phyloP scores from a whole-genome alignment of 495 filamentous ascomycete genomes.

The Hypoxylon intermedium region DNA sequence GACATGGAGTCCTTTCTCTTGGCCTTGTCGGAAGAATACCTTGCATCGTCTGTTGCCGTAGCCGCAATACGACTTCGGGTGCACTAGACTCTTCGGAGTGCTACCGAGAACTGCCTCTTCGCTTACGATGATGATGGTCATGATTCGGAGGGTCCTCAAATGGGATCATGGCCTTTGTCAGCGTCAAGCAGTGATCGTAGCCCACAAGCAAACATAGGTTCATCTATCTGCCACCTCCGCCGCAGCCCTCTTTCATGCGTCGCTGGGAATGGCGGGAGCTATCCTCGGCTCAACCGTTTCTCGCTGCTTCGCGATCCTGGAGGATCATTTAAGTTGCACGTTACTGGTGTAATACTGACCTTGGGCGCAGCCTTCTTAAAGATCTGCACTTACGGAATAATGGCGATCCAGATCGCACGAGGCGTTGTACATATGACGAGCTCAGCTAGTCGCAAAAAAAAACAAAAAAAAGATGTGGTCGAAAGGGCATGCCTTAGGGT shows the following conservation, averaged over 20 bases:
- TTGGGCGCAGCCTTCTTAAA: not conserved
- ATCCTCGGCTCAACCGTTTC: not conserved
- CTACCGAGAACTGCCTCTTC: slow-evolving; percentile 6
- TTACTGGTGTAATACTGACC: not conserved
- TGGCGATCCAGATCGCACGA: slow-evolving; percentile 17
- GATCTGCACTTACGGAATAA: no score
- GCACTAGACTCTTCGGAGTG: slow-evolving; percentile 12
- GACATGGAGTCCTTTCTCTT: not conserved
- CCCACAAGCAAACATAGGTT: slow-evolving; percentile 3
- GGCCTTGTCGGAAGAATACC: slow-evolving; percentile 8
- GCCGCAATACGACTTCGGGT: slow-evolving; percentile 11
- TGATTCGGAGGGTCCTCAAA: not conserved
- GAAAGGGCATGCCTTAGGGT: no score
- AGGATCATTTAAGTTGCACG: slow-evolving; percentile 15
- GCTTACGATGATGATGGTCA: no score
- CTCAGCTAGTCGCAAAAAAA: not conserved
- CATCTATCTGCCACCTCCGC: slow-evolving; percentile 31
- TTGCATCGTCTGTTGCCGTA: slow-evolving; percentile 4
- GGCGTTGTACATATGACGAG: slow-evolving; percentile 1
- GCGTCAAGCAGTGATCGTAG: slow-evolving; percentile 9
- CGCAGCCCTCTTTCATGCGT: slow-evolving; percentile 22
- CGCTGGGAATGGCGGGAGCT: not conserved
- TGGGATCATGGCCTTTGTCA: not conserved
- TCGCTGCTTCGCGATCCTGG: slow-evolving; percentile 1
- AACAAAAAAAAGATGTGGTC: no score